Percentiles rank a stretch among this genome's conserved stretches.
These are phyloP conservation scores for Aspergillus persii DNA, from an alignment of 2,329 filamentous ascomycete species.

Conservation along the genomic window DNA sequence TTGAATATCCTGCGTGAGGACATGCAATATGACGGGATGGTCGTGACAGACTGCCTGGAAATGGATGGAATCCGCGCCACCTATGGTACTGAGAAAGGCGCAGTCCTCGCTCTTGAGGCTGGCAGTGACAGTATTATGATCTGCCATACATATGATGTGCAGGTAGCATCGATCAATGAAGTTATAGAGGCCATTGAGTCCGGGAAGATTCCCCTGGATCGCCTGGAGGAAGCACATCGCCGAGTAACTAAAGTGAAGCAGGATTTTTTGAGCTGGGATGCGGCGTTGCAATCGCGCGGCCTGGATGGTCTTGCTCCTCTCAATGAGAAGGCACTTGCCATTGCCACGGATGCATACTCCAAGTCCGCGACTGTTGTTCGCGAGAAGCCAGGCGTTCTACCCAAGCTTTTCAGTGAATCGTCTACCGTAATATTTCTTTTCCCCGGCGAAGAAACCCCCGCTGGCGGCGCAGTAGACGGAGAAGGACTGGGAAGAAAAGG, in stretches of 20 bases:
- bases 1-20: slow-evolving; percentile 42
- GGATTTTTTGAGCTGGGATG: slow-evolving; percentile 35
- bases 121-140: slow-evolving; percentile 48
- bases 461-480: slow-evolving; percentile 40
- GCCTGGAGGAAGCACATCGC: slow-evolving; percentile 35
- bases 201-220: slow-evolving; percentile 30
- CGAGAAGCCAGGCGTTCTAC: slow-evolving; percentile 27
- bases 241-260: slow-evolving; percentile 38
- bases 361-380: slow-evolving; percentile 44
- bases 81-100: slow-evolving; percentile 42
- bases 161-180: slow-evolving; percentile 40
- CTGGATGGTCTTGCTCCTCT: slow-evolving; percentile 20
- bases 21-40: slow-evolving; percentile 45
- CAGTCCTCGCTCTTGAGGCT: slow-evolving; percentile 42
- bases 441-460: slow-evolving; percentile 33
- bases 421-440: slow-evolving; percentile 38
- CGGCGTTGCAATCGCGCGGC: slow-evolving; percentile 20
- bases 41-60: slow-evolving; percentile 47
- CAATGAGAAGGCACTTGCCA: slow-evolving; percentile 22
- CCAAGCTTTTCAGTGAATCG: slow-evolving; percentile 22
- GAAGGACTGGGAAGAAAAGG: slow-evolving; percentile 35
- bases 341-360: slow-evolving; percentile 37
- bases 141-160: slow-evolving; percentile 44
- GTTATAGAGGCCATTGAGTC: slow-evolving; percentile 38
- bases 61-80: slow-evolving; percentile 45